Base-by-base conservation (phyloP, 305 asterid species). In the Solanum aculeatissimum region DNA sequence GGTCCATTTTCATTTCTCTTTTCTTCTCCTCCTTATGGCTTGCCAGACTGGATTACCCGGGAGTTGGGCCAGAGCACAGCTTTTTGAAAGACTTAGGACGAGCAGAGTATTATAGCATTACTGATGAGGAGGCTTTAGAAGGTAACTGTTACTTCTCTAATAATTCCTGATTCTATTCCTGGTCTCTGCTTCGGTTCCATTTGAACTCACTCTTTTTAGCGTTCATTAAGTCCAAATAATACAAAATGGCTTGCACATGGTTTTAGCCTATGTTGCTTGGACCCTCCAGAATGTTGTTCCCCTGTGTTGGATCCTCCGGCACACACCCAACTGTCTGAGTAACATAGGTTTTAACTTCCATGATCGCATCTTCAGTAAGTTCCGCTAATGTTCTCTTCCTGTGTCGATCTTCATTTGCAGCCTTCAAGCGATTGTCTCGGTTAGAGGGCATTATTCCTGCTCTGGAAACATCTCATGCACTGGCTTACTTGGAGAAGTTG, bases 31-130 rank as follows among this genome's bases (percentile, higher is more conserved):
- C 80, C 53, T 11, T 12, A 0, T 83, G 80, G 35, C 47, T 35
- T 68, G 25, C 38, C 27, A 83, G 85, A 43, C 25, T 95, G 83
- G 98, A 95, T 87, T 95, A 95, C 84, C 98, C 98, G 60, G 98
- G 98, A 63, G 98, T 95, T 29, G 98, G 98, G 51, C 98, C 98
- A 5, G 98, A 93, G 89, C 98, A 95, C 80, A 95, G 98, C 89
- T 95, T 92, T 83, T 89, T 95, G 87, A 95, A 93, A 89, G 98
- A 95, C 86, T 83, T 94, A 2, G 98, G 97, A 45, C 93, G 98
- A 55, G 97, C 97, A 2, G 96, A 95, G 87, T 95, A 94, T 60
- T 83, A 92, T 83, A 91, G 95, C 85, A 88, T 94, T 85, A 95
- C 98, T 3, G 98, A 95, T 72, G 95, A 90, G 53, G 99, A 95